Base-by-base conservation (phyloP, 345 rosid species). In the Durio zibethinus region DNA sequence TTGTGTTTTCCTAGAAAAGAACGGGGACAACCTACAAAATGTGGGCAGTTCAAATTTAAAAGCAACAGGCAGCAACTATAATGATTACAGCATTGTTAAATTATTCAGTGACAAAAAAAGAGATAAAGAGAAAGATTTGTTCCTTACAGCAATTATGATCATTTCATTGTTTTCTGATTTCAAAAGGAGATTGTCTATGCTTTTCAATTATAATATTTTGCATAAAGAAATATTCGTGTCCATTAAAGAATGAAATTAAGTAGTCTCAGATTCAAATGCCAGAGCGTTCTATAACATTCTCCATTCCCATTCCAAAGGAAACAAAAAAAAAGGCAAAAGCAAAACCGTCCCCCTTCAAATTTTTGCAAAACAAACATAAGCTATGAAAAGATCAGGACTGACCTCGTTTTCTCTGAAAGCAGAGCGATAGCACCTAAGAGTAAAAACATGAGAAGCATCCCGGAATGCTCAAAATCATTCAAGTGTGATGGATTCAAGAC, bases 361-460 rank as follows among this genome's bases (percentile, higher is more conserved):
- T 60, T 60, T 29, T 60, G 36, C 20, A 60, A 0, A 64, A 38
- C 8, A 38, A 65, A n/a, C 47, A n/a, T 38, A 36, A 38, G 42
- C 47, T 16, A 67, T 11, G 20, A 9, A 42, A 73, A 54, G 16
- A 54, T 73, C 62, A 78, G 59, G 36, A 54, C 61, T 31, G 56
- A 95, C 99, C 97, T 93, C 7, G 93, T 89, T 84, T 88, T 92
- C 83, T 89, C 92, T 0, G 99, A 92, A 66, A 95, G 80, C 85
- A 95, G 71, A 69, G 87, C 23, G 38, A 92, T 80, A 52, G 88
- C 80, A 40, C 99, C 98, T 15, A 95, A 90, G 68, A 93, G 72
- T 62, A 95, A 90, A 86, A 95, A 93, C 99, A 95, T 95, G 45
- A 95, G 88, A 83, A 95, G 98, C 99, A 95, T 95, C 72, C 97